Evolutionary conservation across 2,329 filamentous ascomycete species (phyloP).

Genomic region (Penicillium sp.): DNA sequence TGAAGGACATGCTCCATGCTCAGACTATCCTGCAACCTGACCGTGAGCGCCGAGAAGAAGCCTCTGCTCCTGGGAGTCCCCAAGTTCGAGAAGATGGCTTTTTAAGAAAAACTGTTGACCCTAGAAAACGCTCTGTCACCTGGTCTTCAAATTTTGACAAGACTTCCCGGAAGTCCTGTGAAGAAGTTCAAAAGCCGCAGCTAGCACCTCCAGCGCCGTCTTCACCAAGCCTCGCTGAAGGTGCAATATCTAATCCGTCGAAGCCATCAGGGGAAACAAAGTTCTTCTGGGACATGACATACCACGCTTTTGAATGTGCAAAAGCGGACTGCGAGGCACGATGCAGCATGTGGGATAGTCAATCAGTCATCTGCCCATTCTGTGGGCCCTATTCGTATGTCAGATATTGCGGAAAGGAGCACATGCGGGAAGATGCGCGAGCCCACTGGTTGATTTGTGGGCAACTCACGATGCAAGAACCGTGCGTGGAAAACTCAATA

Average conservation of each 20-base stretch:
- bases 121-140: no score
- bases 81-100: no score
- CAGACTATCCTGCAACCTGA: no score
- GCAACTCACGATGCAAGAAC: slow-evolving; percentile 16
- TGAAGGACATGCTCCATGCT: no score
- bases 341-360: slow-evolving; percentile 28
- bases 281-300: slow-evolving; percentile 42
- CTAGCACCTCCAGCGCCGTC: background rate
- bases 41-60: no score
- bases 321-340: slow-evolving; percentile 22
- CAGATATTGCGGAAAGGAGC: slow-evolving; percentile 36
- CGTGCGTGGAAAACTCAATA: slow-evolving; percentile 18
- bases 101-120: no score
- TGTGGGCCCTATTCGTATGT: slow-evolving; percentile 36
- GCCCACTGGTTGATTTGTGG: slow-evolving; percentile 31
- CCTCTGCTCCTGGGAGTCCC: no score
- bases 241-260: background rate
- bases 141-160: no score
- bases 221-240: background rate
- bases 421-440: slow-evolving; percentile 31
- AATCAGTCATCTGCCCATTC: slow-evolving; percentile 32
- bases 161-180: no score
- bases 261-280: background rate
- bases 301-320: slow-evolving; percentile 43
- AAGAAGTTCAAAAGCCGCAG: no score